phyloP scores from a whole-genome alignment of 2,329 filamentous ascomycete genomes.

The Pseudogymnoascus sp. region DNA sequence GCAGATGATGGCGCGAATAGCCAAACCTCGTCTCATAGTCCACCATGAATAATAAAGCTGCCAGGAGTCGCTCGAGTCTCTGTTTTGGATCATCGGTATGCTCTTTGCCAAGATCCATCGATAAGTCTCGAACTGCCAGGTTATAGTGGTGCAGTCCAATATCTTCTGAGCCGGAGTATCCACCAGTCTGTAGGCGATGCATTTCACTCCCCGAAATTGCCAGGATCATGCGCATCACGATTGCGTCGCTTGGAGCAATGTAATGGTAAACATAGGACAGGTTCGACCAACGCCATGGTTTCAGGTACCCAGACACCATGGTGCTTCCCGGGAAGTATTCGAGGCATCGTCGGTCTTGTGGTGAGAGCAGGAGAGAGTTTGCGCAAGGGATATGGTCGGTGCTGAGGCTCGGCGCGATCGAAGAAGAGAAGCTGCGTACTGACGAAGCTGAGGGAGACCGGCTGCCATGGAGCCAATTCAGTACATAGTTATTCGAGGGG shows the following conservation, averaged over 20 bases:
- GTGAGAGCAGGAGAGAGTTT: constrained; percentile 29
- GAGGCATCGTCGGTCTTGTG: constrained; percentile 30
- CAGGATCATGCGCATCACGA: constrained; percentile 34
- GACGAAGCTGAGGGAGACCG: constrained; percentile 11
- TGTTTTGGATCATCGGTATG: constrained; percentile 10
- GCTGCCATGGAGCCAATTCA: neutral
- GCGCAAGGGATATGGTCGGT: constrained; percentile 22
- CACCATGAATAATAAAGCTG: neutral
- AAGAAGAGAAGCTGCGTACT: constrained; percentile 21
- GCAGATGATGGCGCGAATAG: constrained; percentile 5
- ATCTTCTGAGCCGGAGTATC: neutral
- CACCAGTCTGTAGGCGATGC: constrained; percentile 18
- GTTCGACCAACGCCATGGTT: constrained; percentile 32
- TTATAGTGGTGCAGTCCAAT: constrained; percentile 1
- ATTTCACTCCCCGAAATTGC: constrained; percentile 31
- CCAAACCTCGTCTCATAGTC: neutral
- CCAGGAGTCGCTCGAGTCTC: neutral
- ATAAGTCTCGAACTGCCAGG: neutral
- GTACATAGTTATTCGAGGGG: neutral
- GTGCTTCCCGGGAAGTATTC: constrained; percentile 30
- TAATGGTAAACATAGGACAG: constrained; percentile 31
- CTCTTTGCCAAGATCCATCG: neutral
- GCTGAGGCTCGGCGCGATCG: constrained; percentile 15
- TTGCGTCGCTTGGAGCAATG: constrained; percentile 28
- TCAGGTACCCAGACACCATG: constrained; percentile 31